These are phyloP conservation scores for Sedum album DNA, from an alignment of 164 flowering plant genomes.

Conservation along the genomic window DNA sequence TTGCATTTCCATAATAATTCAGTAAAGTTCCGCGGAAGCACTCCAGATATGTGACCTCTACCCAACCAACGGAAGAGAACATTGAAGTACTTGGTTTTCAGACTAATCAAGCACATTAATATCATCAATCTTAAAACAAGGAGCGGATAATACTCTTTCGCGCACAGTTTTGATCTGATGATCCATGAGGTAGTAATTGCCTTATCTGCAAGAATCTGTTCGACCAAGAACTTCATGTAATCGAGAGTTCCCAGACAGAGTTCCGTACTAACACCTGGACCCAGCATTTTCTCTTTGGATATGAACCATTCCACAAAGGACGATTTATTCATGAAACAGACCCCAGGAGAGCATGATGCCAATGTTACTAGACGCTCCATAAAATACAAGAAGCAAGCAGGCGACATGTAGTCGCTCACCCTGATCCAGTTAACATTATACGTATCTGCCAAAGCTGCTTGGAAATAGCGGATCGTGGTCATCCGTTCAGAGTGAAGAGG, in stretches of 20 bases:
- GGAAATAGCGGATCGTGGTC: slow-evolving; percentile 14
- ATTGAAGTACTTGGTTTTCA: slow-evolving; percentile 23
- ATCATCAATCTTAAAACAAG: too few relatives aligned
- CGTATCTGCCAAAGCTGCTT: slow-evolving; percentile 31
- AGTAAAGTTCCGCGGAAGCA: slow-evolving; percentile 32
- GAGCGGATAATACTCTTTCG: slow-evolving; percentile 19
- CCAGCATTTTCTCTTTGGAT: too few relatives aligned
- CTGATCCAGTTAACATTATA: slow-evolving; percentile 29
- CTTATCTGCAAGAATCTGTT: slow-evolving; percentile 17
- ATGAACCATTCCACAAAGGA: too few relatives aligned
- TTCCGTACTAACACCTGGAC: not conserved
- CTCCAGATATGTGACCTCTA: slow-evolving; percentile 15
- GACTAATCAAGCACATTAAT: slow-evolving; percentile 26
- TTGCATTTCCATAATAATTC: slow-evolving; percentile 13
- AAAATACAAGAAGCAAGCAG: slow-evolving; percentile 46
- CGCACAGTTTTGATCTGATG: slow-evolving; percentile 13
- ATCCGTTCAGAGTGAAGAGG: not conserved
- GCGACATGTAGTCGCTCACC: slow-evolving; percentile 43
- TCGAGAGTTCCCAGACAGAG: slow-evolving; percentile 1
- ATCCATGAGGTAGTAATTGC: slow-evolving; percentile 36
- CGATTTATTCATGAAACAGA: slow-evolving; percentile 33
- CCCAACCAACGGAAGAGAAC: slow-evolving; percentile 17
- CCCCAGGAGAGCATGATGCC: slow-evolving; percentile 19
- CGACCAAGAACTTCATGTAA: slow-evolving; percentile 13
- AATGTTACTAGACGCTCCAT: slow-evolving; percentile 41